Base-by-base conservation (phyloP, 1,284 basidiomycete genomes). In the Leccinum ponderosum region DNA sequence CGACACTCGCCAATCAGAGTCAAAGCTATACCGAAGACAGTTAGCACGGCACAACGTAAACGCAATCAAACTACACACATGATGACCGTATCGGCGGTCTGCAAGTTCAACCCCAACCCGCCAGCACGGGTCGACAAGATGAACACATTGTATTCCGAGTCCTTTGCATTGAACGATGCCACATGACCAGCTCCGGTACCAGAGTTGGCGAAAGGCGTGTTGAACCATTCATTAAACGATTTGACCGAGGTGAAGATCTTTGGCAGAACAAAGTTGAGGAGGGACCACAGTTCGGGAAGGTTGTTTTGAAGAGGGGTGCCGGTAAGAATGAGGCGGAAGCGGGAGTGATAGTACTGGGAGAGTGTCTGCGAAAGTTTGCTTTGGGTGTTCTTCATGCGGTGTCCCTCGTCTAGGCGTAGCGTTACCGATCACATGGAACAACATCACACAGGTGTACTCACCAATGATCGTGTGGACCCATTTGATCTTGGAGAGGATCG, bases 201-300 rank as follows among this genome's bases (percentile, higher is more conserved):
- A 15, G 96, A 95, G 77, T 97, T 98, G 64, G 97, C 97, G 69
- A 99, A 99, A 0, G 97, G 97, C 2, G 96, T 98, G 79, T 99
- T 99, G 84, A 99, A 99, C 97, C 97, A 99, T 75, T 99, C 97
- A 73, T 99, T 97, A 74, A 99, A 99, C 53, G 95, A 97, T 77
- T 98, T 98, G 68, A 98, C 96, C 4, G 97, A 99, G 81, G 99
- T 99, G 85, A 99, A 99, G 73, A 99, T 91, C 79, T 95, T 98
- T 22, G 97, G 97, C 17, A 99, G 82, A 55, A 96, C 97, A 74
- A 99, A 99, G 78, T 99, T 99, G 75, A 99, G 91, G 60, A 99
- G 82, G 2, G 97, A 89, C 97, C 97, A 99, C 47, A 99, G 80
- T 77, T 99, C 97, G 12, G 97, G 97, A 42, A 99, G 86, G 75